Conservation (phyloP, 1,284 basidiomycete genomes). For the Porogramme epimiltina region DNA sequence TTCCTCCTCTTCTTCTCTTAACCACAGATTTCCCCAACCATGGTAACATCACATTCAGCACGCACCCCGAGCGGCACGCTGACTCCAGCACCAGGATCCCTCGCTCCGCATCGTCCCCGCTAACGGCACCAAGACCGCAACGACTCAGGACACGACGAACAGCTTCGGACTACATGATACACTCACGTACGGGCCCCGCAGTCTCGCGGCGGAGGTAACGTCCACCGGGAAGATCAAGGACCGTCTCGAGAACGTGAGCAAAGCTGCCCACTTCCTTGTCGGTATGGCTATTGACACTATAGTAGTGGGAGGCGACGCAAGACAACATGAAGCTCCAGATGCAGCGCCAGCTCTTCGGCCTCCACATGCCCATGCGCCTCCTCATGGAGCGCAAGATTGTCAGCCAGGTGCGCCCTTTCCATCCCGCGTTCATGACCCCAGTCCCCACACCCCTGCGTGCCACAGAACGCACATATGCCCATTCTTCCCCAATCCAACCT, state of each 20-base stretch:
- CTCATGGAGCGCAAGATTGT: conserved; percentile 96
- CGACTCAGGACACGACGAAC: conserved; percentile 60
- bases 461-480: conserved; percentile 65
- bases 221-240: conserved; percentile 56
- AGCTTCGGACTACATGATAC: conserved; percentile 80
- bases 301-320: conserved; percentile 92
- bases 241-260: conserved; percentile 74
- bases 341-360: conserved; percentile 83
- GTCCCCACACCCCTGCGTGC: not conserved
- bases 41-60: too few species aligned
- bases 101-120: too few species aligned
- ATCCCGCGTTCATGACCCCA: not conserved
- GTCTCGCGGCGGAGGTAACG: conserved; percentile 69
- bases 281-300: not conserved
- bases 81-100: too few species aligned
- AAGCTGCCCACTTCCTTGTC: not conserved
- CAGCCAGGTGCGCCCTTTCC: conserved; percentile 56
- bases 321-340: conserved; percentile 85
- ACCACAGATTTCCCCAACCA: too few species aligned
- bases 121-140: too few species aligned
- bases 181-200: conserved; percentile 74
- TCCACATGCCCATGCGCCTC: conserved; percentile 86
- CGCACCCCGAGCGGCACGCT: not conserved
- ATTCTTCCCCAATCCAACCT: conserved; percentile 72
- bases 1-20: not conserved